A percentile compares a stretch with the other conserved stretches of the same genome.
These are phyloP conservation scores for Vigna trinervia DNA, from an alignment of 306 rosid species.

Conservation along the genomic window DNA sequence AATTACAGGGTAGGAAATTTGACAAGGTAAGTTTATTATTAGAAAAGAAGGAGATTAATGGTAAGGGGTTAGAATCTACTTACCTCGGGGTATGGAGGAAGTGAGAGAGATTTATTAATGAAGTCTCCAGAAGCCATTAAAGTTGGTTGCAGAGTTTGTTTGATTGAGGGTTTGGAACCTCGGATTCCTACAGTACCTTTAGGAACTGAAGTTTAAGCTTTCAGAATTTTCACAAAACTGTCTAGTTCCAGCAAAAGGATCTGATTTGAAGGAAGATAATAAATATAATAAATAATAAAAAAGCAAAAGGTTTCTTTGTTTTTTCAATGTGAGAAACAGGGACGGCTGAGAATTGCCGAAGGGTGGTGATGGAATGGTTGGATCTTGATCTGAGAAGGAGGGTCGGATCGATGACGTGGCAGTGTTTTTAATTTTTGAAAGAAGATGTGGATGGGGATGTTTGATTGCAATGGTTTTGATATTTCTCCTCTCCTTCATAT, in stretches of 20 bases:
- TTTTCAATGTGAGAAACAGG: conserved; percentile 16
- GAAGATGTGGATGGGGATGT: conserved; percentile 20
- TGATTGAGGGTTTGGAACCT: conserved; percentile 41
- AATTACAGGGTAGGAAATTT: background rate
- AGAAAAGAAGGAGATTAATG: background rate
- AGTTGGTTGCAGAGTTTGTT: conserved; percentile 32
- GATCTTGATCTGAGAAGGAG: background rate
- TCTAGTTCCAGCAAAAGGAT: conserved; percentile 51
- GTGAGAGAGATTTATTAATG: conserved; percentile 57
- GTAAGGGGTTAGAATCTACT: conserved; percentile 47
- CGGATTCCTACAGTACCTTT: conserved; percentile 21
- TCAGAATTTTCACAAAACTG: conserved; percentile 13
- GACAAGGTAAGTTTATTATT: background rate
- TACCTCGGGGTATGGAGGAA: conserved; percentile 86
- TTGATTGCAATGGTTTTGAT: background rate
- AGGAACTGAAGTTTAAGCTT: conserved; percentile 29
- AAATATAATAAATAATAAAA: background rate
- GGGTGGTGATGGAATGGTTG: conserved; percentile 26
- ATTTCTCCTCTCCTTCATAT: too few species aligned
- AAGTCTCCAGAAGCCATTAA: conserved; percentile 71
- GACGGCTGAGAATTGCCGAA: conserved; percentile 25
- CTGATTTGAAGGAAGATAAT: conserved; percentile 47
- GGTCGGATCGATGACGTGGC: conserved; percentile 45
- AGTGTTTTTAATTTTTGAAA: background rate
- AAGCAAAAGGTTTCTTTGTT: background rate